phyloP scores from a whole-genome alignment of 768 basidiomycete species.

The Phanerochaete sordida region DNA sequence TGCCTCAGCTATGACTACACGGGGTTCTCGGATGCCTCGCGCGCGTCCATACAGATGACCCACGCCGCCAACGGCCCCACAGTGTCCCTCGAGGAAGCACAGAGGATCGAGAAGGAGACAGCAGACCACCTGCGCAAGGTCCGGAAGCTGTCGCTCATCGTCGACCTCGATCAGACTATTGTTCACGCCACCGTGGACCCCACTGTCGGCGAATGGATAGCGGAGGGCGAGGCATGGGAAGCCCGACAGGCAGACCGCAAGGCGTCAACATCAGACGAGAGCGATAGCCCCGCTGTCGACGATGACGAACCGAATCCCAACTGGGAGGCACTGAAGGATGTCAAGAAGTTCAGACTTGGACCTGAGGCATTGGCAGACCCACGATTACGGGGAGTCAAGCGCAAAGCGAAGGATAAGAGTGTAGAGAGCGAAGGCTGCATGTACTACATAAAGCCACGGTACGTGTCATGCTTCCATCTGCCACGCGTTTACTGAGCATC shows the following conservation, averaged over 20 bases:
- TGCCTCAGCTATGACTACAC: slow-evolving; percentile 71
- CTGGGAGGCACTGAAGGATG: slow-evolving; percentile 87
- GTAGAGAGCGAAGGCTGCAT: slow-evolving; percentile 81
- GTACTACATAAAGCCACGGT: slow-evolving; percentile 99
- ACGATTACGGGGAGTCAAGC: slow-evolving; percentile 34
- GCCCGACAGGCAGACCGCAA: slow-evolving; percentile 37
- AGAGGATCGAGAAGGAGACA: slow-evolving; percentile 81
- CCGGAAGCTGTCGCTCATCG: slow-evolving; percentile 88
- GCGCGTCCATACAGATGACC: slow-evolving; percentile 91
- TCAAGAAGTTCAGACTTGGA: slow-evolving; percentile 82
- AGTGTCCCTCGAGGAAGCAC: slow-evolving; percentile 90
- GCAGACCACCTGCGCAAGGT: slow-evolving; percentile 72
- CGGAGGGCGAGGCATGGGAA: slow-evolving; percentile 82
- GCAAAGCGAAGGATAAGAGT: slow-evolving; percentile 59
- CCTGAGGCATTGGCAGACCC: slow-evolving; percentile 66
- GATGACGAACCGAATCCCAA: slow-evolving; percentile 80
- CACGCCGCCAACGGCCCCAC: slow-evolving; percentile 90
- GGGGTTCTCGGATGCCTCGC: slow-evolving; percentile 80
- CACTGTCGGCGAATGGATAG: slow-evolving; percentile 96
- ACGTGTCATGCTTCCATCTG: slow-evolving; percentile 22
- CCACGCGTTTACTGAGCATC: neutral
- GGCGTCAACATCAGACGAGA: neutral
- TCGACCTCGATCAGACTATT: slow-evolving; percentile 98
- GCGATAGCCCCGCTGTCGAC: slow-evolving; percentile 23
- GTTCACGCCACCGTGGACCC: slow-evolving; percentile 99